Evolutionary conservation across 2,329 filamentous ascomycete genomes (phyloP).

Genomic region (Pseudohalonectria lignicola): DNA sequence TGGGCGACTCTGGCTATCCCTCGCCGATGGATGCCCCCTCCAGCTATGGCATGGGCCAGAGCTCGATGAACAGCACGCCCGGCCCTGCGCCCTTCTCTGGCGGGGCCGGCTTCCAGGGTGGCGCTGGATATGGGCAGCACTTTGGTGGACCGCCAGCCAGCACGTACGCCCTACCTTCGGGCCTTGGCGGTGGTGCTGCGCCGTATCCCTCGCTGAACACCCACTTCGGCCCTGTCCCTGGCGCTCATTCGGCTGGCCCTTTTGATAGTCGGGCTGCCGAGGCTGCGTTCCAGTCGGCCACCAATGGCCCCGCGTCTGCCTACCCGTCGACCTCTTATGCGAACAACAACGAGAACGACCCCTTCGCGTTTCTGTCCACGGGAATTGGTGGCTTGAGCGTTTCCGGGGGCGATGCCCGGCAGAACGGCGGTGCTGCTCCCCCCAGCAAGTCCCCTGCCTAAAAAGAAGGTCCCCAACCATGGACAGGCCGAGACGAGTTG

Average conservation of each 20-base stretch:
- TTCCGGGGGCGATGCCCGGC: constrained; percentile 49
- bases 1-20: constrained; percentile 86
- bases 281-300: constrained; percentile 83
- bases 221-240: constrained; percentile 65
- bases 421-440: constrained; percentile 48
- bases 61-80: constrained; percentile 75
- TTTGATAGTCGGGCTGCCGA: constrained; percentile 93
- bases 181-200: constrained; percentile 66
- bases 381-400: constrained; percentile 66
- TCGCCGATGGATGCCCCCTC: constrained; percentile 81
- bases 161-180: constrained; percentile 81
- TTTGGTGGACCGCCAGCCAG: constrained; percentile 81
- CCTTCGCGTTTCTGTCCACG: constrained; percentile 68
- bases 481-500: neutral
- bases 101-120: constrained; percentile 55
- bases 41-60: constrained; percentile 75
- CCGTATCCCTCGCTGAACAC: constrained; percentile 77
- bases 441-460: constrained; percentile 51
- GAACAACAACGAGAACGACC: constrained; percentile 55
- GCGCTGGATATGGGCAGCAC: constrained; percentile 60
- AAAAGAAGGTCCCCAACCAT: constrained; percentile 7
- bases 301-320: constrained; percentile 68
- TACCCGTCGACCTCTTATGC: constrained; percentile 67
- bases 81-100: constrained; percentile 63
- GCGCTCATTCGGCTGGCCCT: constrained; percentile 71